Conservation (phyloP, 1,139 yeast genomes). For the Taphrina betulina region DNA sequence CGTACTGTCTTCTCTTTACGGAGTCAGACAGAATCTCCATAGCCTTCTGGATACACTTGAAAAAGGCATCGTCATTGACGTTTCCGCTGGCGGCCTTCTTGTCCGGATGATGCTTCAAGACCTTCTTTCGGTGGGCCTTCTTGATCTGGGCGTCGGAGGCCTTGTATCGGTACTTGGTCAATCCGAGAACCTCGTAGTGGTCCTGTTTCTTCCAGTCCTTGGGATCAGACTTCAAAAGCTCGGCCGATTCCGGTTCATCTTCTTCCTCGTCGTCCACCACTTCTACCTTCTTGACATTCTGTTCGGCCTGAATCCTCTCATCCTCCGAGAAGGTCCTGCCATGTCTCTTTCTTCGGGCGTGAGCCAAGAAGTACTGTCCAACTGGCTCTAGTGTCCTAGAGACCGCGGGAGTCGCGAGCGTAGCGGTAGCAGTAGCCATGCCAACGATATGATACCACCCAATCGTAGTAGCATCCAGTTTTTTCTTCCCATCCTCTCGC, state of each 20-base stretch:
- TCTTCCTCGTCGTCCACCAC: slow-evolving; percentile 74
- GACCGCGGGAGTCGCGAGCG: slow-evolving; percentile 21
- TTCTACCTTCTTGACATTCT: slow-evolving; percentile 73
- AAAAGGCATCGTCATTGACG: slow-evolving; percentile 91
- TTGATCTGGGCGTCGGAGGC: slow-evolving; percentile 94
- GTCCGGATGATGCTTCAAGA: slow-evolving; percentile 96
- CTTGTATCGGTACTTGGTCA: slow-evolving; percentile 82
- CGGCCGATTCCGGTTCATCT: slow-evolving; percentile 71
- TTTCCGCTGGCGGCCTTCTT: slow-evolving; percentile 91
- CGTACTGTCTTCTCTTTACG: slow-evolving; percentile 83
- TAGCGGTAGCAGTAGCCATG: slow-evolving; percentile 24
- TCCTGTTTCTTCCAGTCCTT: slow-evolving; percentile 95
- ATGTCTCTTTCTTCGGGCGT: slow-evolving; percentile 91
- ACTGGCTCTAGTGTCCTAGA: slow-evolving; percentile 71
- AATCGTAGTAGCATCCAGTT: too few species aligned
- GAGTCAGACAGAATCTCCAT: slow-evolving; percentile 87
- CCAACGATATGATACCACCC: background rate
- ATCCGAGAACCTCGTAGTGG: slow-evolving; percentile 92
- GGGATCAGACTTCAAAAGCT: slow-evolving; percentile 82
- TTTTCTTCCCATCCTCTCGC: too few species aligned
- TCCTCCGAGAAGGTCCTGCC: slow-evolving; percentile 99
- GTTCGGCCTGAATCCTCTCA: slow-evolving; percentile 89
- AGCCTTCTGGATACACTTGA: slow-evolving; percentile 96
- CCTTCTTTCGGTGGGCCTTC: slow-evolving; percentile 92
- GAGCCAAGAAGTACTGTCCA: slow-evolving; percentile 93